phyloP scores from a whole-genome alignment of 768 basidiomycete genomes.

The Cystoderma amianthinum region DNA sequence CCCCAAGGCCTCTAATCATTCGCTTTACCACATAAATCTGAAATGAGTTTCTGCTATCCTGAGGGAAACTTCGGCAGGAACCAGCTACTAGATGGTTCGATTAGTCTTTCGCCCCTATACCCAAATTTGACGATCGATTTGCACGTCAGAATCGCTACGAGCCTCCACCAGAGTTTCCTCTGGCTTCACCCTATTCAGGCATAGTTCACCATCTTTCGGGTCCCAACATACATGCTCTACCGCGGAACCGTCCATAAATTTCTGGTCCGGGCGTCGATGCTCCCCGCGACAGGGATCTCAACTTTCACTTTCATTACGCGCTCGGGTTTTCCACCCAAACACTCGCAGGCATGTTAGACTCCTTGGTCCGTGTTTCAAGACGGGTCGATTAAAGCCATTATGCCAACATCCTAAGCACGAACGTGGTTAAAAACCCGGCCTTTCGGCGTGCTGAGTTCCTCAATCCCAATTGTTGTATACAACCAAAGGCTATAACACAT shows the following conservation, averaged over 20 bases:
- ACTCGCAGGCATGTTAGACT: constrained; percentile 82
- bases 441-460: constrained; percentile 55
- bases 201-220: constrained; percentile 91
- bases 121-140: constrained; percentile 94
- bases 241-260: constrained; percentile 68
- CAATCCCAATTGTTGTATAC: constrained; percentile 51
- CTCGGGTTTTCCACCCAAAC: constrained; percentile 67
- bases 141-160: constrained; percentile 95
- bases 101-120: constrained; percentile 96
- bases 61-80: constrained; percentile 88
- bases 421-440: constrained; percentile 46
- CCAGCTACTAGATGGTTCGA: constrained; percentile 93
- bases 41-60: constrained; percentile 49
- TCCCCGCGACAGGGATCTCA: constrained; percentile 55
- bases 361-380: constrained; percentile 86
- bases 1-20: constrained; percentile 92
- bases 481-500: constrained; percentile 59
- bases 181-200: constrained; percentile 87
- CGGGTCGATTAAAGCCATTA: constrained; percentile 77
- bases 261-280: constrained; percentile 73
- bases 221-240: constrained; percentile 83
- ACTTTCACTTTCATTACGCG: constrained; percentile 70
- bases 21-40: constrained; percentile 70
- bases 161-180: constrained; percentile 96
- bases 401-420: constrained; percentile 69